phyloP scores from a whole-genome alignment of 129 eudicot genomes.

The Pittosporum tobira region DNA sequence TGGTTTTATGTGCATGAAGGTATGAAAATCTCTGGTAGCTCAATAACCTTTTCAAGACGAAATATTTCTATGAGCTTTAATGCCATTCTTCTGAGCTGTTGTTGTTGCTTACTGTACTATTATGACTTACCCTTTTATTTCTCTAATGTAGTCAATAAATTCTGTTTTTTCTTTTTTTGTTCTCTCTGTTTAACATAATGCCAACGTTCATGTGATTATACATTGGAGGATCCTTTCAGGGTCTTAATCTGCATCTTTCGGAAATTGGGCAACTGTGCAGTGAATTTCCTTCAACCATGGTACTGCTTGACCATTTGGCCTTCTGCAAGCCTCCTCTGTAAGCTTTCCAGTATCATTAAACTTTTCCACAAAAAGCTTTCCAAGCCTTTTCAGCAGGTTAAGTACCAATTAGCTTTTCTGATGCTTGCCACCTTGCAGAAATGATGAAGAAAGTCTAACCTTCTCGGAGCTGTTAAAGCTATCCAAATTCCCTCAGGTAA shows the following conservation, averaged over 20 bases:
- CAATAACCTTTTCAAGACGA: too few species aligned
- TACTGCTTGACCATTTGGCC: constrained; percentile 73
- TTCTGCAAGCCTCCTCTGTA: constrained; percentile 86
- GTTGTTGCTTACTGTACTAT: neutral
- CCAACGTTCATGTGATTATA: neutral
- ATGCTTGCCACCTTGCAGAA: constrained; percentile 29
- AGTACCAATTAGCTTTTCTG: neutral
- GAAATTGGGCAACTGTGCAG: constrained; percentile 63
- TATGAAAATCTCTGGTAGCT: neutral
- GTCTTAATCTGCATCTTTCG: constrained; percentile 60
- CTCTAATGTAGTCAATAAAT: neutral
- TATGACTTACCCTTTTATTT: neutral
- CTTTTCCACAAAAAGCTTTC: neutral
- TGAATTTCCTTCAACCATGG: constrained; percentile 61
- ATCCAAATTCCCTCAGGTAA: constrained; percentile 75
- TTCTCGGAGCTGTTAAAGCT: constrained; percentile 48
- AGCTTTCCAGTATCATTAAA: constrained; percentile 12
- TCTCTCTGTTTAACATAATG: neutral
- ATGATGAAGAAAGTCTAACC: constrained; percentile 35
- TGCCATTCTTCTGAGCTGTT: neutral
- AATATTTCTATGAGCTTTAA: too few species aligned
- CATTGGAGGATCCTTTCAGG: constrained; percentile 28
- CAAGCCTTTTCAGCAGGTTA: neutral
- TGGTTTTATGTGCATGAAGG: too few species aligned
- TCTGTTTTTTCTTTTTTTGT: neutral